Conservation (phyloP, 768 basidiomycete genomes). For the Vararia minispora region DNA sequence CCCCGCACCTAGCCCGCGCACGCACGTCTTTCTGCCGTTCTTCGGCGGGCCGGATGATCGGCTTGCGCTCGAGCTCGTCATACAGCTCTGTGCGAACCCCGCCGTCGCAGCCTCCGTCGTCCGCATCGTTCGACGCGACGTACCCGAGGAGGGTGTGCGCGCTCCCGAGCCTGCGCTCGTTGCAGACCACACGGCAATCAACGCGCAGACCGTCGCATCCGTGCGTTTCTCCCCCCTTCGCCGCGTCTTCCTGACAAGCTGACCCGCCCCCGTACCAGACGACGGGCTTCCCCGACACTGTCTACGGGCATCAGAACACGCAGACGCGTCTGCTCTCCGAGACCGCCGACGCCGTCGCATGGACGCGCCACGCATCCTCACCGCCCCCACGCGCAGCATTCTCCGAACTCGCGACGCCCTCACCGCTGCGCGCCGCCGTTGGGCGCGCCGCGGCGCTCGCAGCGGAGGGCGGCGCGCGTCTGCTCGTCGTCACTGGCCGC, state of each 20-base stretch:
- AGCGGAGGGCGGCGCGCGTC: constrained; percentile 17
- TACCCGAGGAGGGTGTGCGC: constrained; percentile 9
- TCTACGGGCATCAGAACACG: constrained; percentile 55
- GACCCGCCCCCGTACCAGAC: constrained; percentile 8
- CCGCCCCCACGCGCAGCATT: constrained; percentile 30
- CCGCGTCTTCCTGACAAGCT: background rate
- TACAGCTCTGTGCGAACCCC: constrained; percentile 68
- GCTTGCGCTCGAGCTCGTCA: constrained; percentile 71
- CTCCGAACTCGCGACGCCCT: constrained; percentile 38
- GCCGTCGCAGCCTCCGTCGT: constrained; percentile 66
- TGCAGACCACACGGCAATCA: constrained; percentile 13
- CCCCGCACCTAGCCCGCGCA: constrained; percentile 24
- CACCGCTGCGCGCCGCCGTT: constrained; percentile 47
- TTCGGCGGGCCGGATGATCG: constrained; percentile 93
- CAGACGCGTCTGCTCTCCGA: constrained; percentile 65
- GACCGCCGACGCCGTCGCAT: constrained; percentile 72
- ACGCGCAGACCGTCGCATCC: constrained; percentile 33
- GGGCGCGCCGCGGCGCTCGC: constrained; percentile 26
- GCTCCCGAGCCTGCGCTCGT: constrained; percentile 17
- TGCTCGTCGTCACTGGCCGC: constrained; percentile 64
- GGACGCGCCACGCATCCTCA: constrained; percentile 52
- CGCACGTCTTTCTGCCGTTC: constrained; percentile 81
- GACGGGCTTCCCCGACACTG: constrained; percentile 49
- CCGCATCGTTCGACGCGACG: constrained; percentile 43
- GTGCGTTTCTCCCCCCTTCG: constrained; percentile 23